These are phyloP conservation scores for Wickerhamiella domercqiae DNA, from an alignment of 805 yeast species.

Conservation along the genomic window DNA sequence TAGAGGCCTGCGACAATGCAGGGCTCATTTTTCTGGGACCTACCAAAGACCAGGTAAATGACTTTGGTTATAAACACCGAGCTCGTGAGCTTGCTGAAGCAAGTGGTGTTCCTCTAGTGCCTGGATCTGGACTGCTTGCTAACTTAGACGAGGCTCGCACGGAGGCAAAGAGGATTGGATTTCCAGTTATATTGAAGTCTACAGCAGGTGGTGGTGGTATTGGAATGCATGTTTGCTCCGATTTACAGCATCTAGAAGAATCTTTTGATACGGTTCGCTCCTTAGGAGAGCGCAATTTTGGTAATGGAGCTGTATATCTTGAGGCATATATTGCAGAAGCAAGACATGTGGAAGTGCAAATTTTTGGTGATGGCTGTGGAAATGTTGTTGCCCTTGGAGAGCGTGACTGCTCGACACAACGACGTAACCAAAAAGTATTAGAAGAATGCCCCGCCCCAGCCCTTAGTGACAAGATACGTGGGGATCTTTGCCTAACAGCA, in stretches of 20 bases:
- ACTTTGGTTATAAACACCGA: slow-evolving; percentile 24
- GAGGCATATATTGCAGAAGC: slow-evolving; percentile 87
- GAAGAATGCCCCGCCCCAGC: slow-evolving; percentile 96
- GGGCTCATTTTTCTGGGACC: slow-evolving; percentile 25
- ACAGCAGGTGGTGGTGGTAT: slow-evolving; percentile 99
- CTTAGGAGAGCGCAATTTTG: slow-evolving; percentile 80
- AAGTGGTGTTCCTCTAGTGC: slow-evolving; percentile 24
- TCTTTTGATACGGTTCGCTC: slow-evolving; percentile 81
- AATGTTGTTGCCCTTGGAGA: slow-evolving; percentile 85
- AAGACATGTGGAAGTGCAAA: slow-evolving; percentile 86
- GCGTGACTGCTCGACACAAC: slow-evolving; percentile 88
- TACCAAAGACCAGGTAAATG: slow-evolving; percentile 22
- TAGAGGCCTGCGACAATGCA: slow-evolving; percentile 20
- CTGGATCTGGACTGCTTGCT: slow-evolving; percentile 11
- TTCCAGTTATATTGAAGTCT: slow-evolving; percentile 75
- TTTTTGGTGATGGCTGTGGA: slow-evolving; percentile 89
- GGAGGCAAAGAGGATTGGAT: slow-evolving; percentile 1
- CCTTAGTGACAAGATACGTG: slow-evolving; percentile 62
- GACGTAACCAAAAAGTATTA: slow-evolving; percentile 85
- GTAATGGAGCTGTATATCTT: slow-evolving; percentile 87
- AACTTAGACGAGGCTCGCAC: neutral
- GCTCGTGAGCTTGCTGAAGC: slow-evolving; percentile 23
- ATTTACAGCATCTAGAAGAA: slow-evolving; percentile 57
- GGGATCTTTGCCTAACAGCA: slow-evolving; percentile 61
- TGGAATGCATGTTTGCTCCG: slow-evolving; percentile 81